Evolutionary conservation across 345 rosid species (phyloP).

Genomic region (Dimocarpus longan): DNA sequence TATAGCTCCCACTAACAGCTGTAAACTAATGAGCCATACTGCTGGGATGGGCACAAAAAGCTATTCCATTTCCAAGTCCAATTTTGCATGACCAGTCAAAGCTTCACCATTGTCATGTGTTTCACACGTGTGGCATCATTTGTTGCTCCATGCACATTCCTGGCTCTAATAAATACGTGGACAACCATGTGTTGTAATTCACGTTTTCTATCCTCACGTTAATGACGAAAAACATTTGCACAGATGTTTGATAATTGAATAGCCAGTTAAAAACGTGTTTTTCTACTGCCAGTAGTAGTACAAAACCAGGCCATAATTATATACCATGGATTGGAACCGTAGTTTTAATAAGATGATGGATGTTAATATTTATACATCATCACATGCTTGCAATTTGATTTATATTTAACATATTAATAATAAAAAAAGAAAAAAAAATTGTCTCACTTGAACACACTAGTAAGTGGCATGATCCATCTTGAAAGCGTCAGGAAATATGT

Average conservation of each 20-base stretch:
- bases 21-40: constrained; percentile 23
- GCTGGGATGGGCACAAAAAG: constrained; percentile 16
- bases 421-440: neutral
- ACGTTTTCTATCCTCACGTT: neutral
- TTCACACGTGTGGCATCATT: constrained; percentile 23
- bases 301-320: too few species aligned
- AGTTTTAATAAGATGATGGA: too few species aligned
- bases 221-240: neutral
- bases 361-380: too few species aligned
- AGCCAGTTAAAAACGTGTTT: too few species aligned
- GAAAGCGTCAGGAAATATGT: neutral
- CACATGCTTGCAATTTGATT: too few species aligned
- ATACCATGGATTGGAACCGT: too few species aligned
- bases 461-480: neutral
- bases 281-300: too few species aligned
- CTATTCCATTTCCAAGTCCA: constrained; percentile 23
- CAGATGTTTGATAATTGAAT: too few species aligned
- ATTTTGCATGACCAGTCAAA: constrained; percentile 26
- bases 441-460: too few species aligned
- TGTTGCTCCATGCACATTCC: constrained; percentile 11
- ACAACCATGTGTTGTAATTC: neutral
- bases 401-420: too few species aligned
- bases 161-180: neutral
- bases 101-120: neutral
- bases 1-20: constrained; percentile 15